These are phyloP conservation scores for Penicillium ucsense DNA, from an alignment of 495 filamentous ascomycete genomes.

Conservation along the genomic window DNA sequence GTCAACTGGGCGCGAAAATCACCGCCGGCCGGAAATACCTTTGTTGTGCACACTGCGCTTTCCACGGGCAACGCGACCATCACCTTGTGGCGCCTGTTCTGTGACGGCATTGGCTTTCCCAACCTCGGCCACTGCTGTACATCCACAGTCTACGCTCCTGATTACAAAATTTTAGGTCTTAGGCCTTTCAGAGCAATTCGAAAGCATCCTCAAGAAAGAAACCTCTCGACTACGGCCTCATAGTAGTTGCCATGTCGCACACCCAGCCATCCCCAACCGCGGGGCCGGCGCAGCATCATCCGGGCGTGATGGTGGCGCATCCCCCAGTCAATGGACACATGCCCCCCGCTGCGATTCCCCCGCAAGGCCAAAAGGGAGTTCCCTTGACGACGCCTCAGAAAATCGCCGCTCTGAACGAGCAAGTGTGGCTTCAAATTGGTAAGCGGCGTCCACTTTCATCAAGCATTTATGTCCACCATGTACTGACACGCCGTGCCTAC, in stretches of 20 bases:
- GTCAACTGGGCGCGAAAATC: neutral
- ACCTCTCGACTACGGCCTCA: neutral
- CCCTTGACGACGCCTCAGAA: constrained; percentile 48
- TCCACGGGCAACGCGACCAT: neutral
- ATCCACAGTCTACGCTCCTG: no score
- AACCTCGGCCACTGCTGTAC: neutral
- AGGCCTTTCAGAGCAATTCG: no score
- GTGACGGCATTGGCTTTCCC: neutral
- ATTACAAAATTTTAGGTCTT: no score
- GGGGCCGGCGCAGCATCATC: constrained; percentile 39
- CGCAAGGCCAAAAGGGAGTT: constrained; percentile 41
- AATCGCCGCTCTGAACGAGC: constrained; percentile 63
- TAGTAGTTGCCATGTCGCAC: constrained; percentile 31
- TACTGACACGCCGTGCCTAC: constrained; percentile 2
- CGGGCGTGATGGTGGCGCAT: constrained; percentile 32
- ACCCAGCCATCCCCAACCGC: constrained; percentile 45
- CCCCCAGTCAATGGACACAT: constrained; percentile 44
- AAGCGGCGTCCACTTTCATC: constrained; percentile 15
- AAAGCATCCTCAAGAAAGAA: no score
- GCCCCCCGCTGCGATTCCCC: constrained; percentile 31
- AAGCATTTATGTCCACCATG: neutral
- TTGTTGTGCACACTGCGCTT: no score
- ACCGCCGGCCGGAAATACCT: constrained; percentile 1
- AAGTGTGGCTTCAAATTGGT: constrained; percentile 93
- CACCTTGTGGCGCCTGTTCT: neutral